Conservation (phyloP, 257 asterid species). For the Solanum peruvianum region DNA sequence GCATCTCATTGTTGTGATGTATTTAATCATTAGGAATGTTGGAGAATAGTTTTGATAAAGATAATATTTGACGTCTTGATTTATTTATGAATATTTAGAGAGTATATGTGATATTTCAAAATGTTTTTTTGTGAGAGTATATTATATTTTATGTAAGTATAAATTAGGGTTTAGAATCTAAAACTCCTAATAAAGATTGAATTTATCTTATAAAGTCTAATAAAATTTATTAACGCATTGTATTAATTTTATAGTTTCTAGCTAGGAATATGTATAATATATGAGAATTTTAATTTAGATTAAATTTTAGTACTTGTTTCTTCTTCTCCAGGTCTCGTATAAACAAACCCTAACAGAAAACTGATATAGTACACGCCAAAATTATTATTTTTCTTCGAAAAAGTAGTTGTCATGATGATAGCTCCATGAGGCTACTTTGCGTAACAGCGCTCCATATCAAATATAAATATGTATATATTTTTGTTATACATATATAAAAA, state of each 20-base stretch:
- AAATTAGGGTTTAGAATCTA: no score
- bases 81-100: no score
- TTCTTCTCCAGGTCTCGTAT: background rate
- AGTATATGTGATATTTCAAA: no score
- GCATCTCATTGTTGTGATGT: background rate
- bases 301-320: background rate
- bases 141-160: no score
- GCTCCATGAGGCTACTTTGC: background rate
- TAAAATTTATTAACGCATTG: background rate
- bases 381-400: background rate
- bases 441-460: rapidly evolving
- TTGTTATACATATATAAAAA: no score
- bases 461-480: no score
- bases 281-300: no score
- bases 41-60: no score
- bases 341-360: background rate
- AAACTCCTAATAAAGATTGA: no score
- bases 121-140: no score
- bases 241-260: background rate
- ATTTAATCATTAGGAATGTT: background rate
- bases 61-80: no score
- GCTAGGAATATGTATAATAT: background rate
- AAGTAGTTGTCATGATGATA: background rate
- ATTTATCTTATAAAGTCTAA: no score
- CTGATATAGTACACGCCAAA: background rate